Evolutionary conservation across 108 stramenopile genomes (phyloP), one percentile per base, ranked within the genome.

Genomic region (Nitzschia putrida): DNA sequence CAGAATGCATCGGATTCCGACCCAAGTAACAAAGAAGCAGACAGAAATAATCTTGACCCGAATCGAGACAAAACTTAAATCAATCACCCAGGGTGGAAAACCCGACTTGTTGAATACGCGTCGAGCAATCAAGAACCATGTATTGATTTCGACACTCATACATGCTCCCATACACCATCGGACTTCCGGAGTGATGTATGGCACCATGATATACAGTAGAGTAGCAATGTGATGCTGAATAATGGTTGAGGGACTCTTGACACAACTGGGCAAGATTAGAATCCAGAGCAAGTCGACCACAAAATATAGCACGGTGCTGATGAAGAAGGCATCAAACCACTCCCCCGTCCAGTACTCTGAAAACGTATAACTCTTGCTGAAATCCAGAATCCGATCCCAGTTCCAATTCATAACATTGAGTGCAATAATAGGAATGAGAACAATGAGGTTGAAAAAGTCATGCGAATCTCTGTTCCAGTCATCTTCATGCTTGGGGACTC

Each of bases 21-120:
- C 64, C 91, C 91, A 92, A n/a, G 88, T 87, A 11, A 84, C 49
- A 57, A 88, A 90, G 45, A 90, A 90, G 41, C 80, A 76, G 10
- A 90, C 77, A 21, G 85, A 86, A 47, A 95, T 92, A 34, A 95
- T 64, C 71, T 95, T 92, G 56, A 95, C 66, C 12, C 94, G 83
- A 50, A 92, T 78, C 21, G 88, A 89, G 2, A 93, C 61, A 55
- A 87, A 80, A 47, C 68, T 69, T 26, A 90, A 64, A 80, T 91
- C 83, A 63, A 91, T 83, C 23, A 86, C 81, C 93, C 93, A 94
- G 16, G 93, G 90, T 25, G 81, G 78, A 71, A 91, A 86, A 9
- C 90, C 88, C 60, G 87, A 81, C 51, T 91, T 91, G 73, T 95
- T 92, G 82, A 95, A 91, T n/a, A 95, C 88, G 22, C 94, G 73